phyloP scores from a whole-genome alignment of 2,329 filamentous ascomycete species.

The Ceratocystis albifundus region DNA sequence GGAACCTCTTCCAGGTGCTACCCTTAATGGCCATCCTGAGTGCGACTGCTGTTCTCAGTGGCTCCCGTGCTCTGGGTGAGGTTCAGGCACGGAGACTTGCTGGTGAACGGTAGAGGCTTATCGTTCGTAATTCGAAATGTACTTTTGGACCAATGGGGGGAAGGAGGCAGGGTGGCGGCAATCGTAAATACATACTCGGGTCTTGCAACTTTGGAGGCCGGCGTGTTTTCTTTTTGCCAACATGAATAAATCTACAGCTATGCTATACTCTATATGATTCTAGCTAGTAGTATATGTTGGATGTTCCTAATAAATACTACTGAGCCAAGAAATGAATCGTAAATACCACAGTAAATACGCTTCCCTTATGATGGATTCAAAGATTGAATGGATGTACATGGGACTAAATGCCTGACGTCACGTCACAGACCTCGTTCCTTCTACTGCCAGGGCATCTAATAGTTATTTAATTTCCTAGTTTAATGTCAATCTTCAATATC shows the following conservation, averaged over 20 bases:
- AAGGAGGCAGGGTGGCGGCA: neutral
- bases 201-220: neutral
- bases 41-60: constrained; percentile 67
- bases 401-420: neutral
- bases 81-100: constrained; percentile 79
- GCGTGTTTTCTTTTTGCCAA: neutral
- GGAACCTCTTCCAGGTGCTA: constrained; percentile 84
- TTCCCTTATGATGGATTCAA: neutral
- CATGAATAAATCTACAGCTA: neutral
- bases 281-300: neutral
- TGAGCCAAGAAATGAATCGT: neutral
- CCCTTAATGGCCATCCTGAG: constrained; percentile 60
- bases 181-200: neutral
- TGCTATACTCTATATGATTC: neutral
- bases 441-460: no score
- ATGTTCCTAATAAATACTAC: neutral
- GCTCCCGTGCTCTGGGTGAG: constrained; percentile 80
- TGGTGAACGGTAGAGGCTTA: constrained; percentile 44
- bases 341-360: neutral
- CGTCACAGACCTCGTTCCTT: neutral
- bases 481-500: constrained; percentile 60
- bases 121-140: neutral
- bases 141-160: neutral
- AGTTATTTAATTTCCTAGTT: neutral
- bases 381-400: no score